Evolutionary conservation across 2,329 filamentous ascomycete genomes (phyloP), one percentile per base, ranked within the genome.

Genomic region (Fusarium musae): DNA sequence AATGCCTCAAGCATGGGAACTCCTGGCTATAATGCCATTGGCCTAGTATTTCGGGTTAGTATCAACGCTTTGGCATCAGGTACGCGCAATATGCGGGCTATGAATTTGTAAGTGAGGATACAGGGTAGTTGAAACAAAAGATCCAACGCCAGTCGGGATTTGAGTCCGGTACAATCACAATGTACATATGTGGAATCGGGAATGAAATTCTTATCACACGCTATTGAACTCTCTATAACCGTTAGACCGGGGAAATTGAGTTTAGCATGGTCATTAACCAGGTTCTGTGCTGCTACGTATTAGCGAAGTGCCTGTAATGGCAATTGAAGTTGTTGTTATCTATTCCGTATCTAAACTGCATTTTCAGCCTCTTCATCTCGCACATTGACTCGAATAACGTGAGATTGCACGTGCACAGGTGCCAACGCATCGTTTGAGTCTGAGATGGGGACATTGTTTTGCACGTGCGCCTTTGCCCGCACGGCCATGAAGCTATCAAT

Each of bases 41-140:
- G 12, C 13, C 21, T 37, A 46, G 23, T 36, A 15, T 19, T 47
- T 53, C 28, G 39, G 49, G 47, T 50, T 63, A 73, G 39, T 34
- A 40, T 54, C 17, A 47, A 32, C 63, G 43, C 32, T 49, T 52
- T 30, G 44, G 57, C 53, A 34, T 52, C 36, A 46, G 40, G 46
- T 71, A 72, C 69, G 39, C 63, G 59, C 43, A 71, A 63, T 47
- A 56, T 26, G 53, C 49, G 53, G 49, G 58, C 40, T 63, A 54
- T 73, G 44, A 52, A 21, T 53, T 60, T 59, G 36, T 36, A 37
- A 17, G 50, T 46, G 19, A 30, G 32, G 23, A 52, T 70, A 46
- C 70, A 73, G 70, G 70, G 70, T 70, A 73, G 54, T 47, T 50
- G 30, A 23, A 39, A 59, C 66, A 69, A 69, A 64, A 69, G 66